Conservation (phyloP, 148 eudicot genomes). For the Rhododendron henanense region DNA sequence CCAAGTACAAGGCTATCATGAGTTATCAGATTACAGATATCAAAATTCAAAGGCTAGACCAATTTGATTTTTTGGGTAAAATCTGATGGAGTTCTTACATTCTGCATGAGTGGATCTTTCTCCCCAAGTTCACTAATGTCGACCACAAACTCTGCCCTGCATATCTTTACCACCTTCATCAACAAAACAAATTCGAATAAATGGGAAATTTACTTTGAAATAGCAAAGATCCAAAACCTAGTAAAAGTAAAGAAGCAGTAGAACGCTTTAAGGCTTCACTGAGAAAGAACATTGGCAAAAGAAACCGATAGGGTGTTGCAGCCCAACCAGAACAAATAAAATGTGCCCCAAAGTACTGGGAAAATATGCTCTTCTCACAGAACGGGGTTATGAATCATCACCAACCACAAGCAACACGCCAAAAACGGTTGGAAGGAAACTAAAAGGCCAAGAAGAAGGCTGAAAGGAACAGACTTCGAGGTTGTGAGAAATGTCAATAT, state of each 20-base stretch:
- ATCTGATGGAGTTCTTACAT: conserved; percentile 32
- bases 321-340: not conserved
- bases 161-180: conserved; percentile 38
- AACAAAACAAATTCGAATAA: conserved; percentile 5
- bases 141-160: conserved; percentile 42
- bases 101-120: conserved; percentile 44
- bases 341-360: not conserved
- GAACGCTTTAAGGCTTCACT: not conserved
- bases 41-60: not conserved
- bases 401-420: not conserved
- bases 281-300: not conserved
- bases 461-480: not conserved
- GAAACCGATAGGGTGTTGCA: not conserved
- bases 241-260: not conserved
- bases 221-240: not conserved
- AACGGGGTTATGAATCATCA: not conserved
- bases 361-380: not conserved
- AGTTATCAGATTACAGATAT: not conserved
- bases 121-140: conserved; percentile 43
- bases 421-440: not conserved
- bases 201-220: not conserved
- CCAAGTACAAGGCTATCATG: not conserved
- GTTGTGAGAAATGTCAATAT: not conserved
- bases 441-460: not conserved
- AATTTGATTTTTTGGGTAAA: not conserved